phyloP scores from a whole-genome alignment of 2,329 filamentous ascomycete species.

The Calonectria leucothoes region DNA sequence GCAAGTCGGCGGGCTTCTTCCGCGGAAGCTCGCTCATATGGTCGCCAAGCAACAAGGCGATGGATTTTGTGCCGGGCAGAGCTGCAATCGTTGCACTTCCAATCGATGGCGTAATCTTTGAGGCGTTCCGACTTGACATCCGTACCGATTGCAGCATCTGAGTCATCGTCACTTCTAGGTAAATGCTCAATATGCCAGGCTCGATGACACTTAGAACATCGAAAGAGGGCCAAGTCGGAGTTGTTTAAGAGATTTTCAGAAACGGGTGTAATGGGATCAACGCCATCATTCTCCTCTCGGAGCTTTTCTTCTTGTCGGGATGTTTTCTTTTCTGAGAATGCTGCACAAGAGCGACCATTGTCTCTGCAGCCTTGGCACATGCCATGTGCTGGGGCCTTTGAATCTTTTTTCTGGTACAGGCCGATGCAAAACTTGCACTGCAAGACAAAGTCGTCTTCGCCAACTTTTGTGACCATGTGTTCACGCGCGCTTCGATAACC shows the following conservation, averaged over 20 bases:
- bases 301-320: constrained; percentile 86
- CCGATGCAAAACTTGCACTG: constrained; percentile 91
- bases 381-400: constrained; percentile 74
- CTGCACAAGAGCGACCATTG: constrained; percentile 74
- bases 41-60: constrained; percentile 89
- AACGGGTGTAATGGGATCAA: constrained; percentile 79
- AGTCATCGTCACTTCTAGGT: constrained; percentile 57
- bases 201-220: constrained; percentile 81
- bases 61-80: constrained; percentile 75
- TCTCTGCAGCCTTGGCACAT: constrained; percentile 77
- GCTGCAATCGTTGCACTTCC: constrained; percentile 84
- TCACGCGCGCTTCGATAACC: constrained; percentile 79
- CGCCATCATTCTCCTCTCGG: constrained; percentile 80
- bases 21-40: constrained; percentile 51
- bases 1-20: constrained; percentile 19
- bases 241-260: constrained; percentile 78
- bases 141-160: constrained; percentile 41
- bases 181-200: constrained; percentile 89
- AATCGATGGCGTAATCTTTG: constrained; percentile 78
- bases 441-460: constrained; percentile 80
- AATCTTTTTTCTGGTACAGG: constrained; percentile 74
- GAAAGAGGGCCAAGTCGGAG: constrained; percentile 80
- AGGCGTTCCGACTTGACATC: constrained; percentile 64
- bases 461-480: constrained; percentile 91
- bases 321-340: constrained; percentile 80